Conservation (phyloP, 1,284 basidiomycete species). For the Moesziomyces antarcticus region DNA sequence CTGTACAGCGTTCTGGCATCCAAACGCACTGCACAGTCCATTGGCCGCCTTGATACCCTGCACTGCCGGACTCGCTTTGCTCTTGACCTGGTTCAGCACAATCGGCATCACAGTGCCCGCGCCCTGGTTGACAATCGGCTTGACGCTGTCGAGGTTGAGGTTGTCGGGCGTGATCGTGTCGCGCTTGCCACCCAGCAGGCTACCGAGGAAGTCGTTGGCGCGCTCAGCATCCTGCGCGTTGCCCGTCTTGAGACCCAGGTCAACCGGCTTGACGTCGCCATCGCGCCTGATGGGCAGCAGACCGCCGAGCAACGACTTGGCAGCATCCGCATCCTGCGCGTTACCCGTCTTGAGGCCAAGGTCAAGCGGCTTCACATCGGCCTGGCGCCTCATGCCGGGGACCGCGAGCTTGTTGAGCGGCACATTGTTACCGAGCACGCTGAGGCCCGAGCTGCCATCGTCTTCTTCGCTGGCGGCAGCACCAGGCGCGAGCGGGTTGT, state of each 20-base stretch:
- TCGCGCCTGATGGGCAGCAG: conserved; percentile 18
- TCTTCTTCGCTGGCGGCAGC: no score
- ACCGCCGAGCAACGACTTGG: conserved; percentile 12
- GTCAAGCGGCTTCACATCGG: conserved; percentile 5
- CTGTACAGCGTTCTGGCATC: conserved; percentile 14
- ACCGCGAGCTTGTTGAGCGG: conserved; percentile 11
- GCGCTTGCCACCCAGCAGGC: conserved; percentile 23
- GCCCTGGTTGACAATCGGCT: conserved; percentile 6
- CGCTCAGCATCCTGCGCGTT: conserved; percentile 29
- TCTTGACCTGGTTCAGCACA: conserved; percentile 19
- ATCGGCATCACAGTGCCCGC: conserved; percentile 20
- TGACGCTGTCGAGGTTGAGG: conserved; percentile 25
- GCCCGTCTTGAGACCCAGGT: conserved; percentile 24
- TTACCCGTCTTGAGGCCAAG: conserved; percentile 16
- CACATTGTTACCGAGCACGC: background rate
- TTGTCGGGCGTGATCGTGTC: conserved; percentile 40
- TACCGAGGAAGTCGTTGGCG: conserved; percentile 11
- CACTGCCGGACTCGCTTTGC: conserved; percentile 30
- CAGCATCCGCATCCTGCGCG: conserved; percentile 10
- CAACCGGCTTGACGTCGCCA: conserved; percentile 5
- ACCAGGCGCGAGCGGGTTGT: background rate
- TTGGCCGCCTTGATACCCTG: conserved; percentile 31
- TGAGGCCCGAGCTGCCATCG: background rate
- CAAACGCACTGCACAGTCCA: conserved; percentile 23
- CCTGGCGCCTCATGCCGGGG: conserved; percentile 5